Conservation (phyloP, 164 flowering plant genomes). For the Taxillus chinensis region DNA sequence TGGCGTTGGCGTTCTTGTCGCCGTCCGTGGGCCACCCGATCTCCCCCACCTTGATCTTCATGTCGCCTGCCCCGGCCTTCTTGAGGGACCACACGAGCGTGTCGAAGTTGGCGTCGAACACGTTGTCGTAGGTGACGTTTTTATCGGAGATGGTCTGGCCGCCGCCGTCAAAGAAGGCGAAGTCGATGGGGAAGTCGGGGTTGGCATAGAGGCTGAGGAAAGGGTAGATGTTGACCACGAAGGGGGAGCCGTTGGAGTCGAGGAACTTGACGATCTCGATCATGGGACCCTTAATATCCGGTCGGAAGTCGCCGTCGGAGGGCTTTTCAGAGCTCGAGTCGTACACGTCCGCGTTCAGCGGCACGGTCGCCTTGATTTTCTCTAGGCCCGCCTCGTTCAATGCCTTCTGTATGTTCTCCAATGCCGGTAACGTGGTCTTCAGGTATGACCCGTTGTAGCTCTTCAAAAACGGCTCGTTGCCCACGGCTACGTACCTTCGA, state of each 20-base stretch:
- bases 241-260: conserved; percentile 44
- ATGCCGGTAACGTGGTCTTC: conserved; percentile 54
- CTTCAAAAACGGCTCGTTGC: conserved; percentile 76
- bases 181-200: conserved; percentile 57
- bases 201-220: conserved; percentile 73
- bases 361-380: conserved; percentile 66
- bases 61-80: conserved; percentile 41
- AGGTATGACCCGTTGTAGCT: conserved; percentile 55
- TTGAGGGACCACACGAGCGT: conserved; percentile 65
- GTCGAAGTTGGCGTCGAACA: conserved; percentile 89
- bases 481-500: conserved; percentile 76
- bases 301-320: conserved; percentile 64
- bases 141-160: conserved; percentile 34
- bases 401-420: conserved; percentile 78
- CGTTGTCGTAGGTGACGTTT: conserved; percentile 49
- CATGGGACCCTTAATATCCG: conserved; percentile 57
- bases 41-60: conserved; percentile 73
- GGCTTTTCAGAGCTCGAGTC: conserved; percentile 42
- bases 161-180: conserved; percentile 80
- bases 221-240: conserved; percentile 84
- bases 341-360: conserved; percentile 89
- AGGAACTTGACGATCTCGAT: conserved; percentile 46
- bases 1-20: conserved; percentile 34
- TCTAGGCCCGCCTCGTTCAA: conserved; percentile 57
- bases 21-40: conserved; percentile 98